phyloP scores from a whole-genome alignment of 176 grass and related monocot species.

The Eleusine coracana region DNA sequence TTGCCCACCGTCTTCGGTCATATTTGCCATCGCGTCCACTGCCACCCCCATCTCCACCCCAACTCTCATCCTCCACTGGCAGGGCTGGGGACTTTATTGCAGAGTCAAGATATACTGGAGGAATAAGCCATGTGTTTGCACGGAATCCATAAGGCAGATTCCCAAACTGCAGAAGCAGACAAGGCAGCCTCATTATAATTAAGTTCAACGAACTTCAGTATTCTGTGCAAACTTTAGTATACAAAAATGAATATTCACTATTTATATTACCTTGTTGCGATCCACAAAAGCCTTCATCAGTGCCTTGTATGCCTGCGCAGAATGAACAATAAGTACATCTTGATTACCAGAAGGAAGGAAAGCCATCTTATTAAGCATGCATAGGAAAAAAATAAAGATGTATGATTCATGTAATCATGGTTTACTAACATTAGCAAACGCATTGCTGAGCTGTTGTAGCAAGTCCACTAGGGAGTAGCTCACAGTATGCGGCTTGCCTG shows the following conservation, averaged over 20 bases:
- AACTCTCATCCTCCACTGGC: constrained; percentile 80
- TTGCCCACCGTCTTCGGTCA: constrained; percentile 68
- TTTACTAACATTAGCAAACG: constrained; percentile 87
- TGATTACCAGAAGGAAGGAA: not conserved
- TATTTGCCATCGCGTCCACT: constrained; percentile 65
- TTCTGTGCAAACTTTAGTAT: not conserved
- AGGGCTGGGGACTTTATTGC: constrained; percentile 56
- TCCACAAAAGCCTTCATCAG: constrained; percentile 95
- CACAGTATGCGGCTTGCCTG: constrained; percentile 62
- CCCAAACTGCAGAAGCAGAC: constrained; percentile 71
- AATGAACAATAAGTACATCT: constrained; percentile 18
- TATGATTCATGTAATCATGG: not conserved
- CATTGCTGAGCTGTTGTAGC: constrained; percentile 86
- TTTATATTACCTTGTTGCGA: constrained; percentile 75
- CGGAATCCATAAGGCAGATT: constrained; percentile 98
- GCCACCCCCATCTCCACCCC: constrained; percentile 85
- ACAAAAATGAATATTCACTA: constrained; percentile 16
- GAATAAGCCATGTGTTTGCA: constrained; percentile 97
- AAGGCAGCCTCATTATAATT: constrained; percentile 22
- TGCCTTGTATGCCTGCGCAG: constrained; percentile 65
- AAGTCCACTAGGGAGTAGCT: constrained; percentile 81
- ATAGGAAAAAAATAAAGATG: not conserved
- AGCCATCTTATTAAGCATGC: not conserved
- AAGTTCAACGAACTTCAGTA: constrained; percentile 5
- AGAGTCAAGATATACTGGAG: constrained; percentile 70